Base-by-base conservation (phyloP, 2,329 filamentous ascomycete species). In the Botrytis galanthina region DNA sequence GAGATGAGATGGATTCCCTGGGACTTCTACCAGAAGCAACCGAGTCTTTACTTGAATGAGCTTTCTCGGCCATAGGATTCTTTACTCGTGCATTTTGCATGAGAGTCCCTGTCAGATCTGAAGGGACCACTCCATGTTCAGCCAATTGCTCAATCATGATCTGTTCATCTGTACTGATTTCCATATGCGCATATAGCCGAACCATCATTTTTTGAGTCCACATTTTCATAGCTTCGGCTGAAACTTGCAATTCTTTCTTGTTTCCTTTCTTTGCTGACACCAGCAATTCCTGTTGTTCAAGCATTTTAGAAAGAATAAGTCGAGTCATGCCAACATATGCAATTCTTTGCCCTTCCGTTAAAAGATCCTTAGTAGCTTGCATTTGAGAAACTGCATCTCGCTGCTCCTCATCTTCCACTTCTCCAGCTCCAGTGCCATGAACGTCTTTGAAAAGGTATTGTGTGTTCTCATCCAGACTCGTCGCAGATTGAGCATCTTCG, bases 191-290 rank as follows among this genome's bases (percentile, higher is more conserved):
- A 82, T 98, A 99, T 20, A 99, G 82, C 37, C 95, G 90, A 74
- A 98, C 90, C 95, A 99, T 99, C 88, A 97, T 97, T 84, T 97
- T 97, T 82, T 99, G 96, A 73, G 93, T 91, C 95, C 95, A 99
- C 92, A 98, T 98, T 82, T 92, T 92, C 84, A 93, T 91, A 51
- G 91, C 89, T 82, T 98, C 96, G 18, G 90, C 84, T 0, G 92
- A 89, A 75, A 91, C 84, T 44, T 88, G 86, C 18, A 94, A 81
- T 61, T 90, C 85, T 81, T 95, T 98, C 82, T 92, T 96, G 2
- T 89, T 87, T 60, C 86, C 88, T 78, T 87, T 93, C 3, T 87
- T 83, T 9, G 77, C 70, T 39, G 63, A 42, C 74, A 90, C 87
- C 57, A 95, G 81, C 18, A 83, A 82, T 73, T 93, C 89, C 71